A percentile compares a stretch with the other conserved stretches of the same genome.
Evolutionary conservation across 2,329 filamentous ascomycete species (phyloP).

Genomic region (Rutstroemia sp.): DNA sequence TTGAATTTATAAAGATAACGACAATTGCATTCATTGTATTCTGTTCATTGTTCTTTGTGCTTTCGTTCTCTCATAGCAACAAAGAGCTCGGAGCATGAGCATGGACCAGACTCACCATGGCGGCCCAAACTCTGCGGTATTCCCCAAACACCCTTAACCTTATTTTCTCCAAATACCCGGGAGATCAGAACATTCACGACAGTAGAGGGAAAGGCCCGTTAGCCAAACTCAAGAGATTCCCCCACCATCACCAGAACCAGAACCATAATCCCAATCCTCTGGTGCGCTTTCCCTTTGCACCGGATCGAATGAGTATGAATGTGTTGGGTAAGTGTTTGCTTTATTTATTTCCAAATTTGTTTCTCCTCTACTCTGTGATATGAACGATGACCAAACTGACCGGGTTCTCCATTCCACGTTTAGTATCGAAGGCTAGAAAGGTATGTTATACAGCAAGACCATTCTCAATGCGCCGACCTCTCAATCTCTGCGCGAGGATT

Average conservation of each 20-base stretch:
- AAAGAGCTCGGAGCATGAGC: no score
- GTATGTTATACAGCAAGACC: not conserved
- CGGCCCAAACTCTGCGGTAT: not conserved
- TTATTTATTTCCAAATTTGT: not conserved
- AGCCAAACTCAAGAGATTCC: not conserved
- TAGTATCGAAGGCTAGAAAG: slow-evolving; percentile 10
- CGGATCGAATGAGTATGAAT: slow-evolving; percentile 2
- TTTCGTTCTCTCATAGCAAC: no score
- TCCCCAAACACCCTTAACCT: not conserved
- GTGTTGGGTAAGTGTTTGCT: slow-evolving; percentile 1
- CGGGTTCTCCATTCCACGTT: not conserved
- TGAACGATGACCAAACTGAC: not conserved
- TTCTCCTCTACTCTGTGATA: no score
- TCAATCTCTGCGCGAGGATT: not conserved
- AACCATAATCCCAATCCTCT: no score
- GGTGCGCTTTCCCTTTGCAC: not conserved
- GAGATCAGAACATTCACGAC: not conserved
- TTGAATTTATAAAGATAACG: not conserved
- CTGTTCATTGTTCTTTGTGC: no score
- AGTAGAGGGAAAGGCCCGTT: not conserved
- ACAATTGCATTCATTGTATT: not conserved
- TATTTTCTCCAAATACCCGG: not conserved
- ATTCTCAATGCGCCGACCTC: not conserved
- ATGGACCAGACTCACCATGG: not conserved
- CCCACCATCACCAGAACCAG: no score